These are phyloP conservation scores for Cladosporium sp. DNA, from an alignment of 2,329 filamentous ascomycete species.

Conservation along the genomic window DNA sequence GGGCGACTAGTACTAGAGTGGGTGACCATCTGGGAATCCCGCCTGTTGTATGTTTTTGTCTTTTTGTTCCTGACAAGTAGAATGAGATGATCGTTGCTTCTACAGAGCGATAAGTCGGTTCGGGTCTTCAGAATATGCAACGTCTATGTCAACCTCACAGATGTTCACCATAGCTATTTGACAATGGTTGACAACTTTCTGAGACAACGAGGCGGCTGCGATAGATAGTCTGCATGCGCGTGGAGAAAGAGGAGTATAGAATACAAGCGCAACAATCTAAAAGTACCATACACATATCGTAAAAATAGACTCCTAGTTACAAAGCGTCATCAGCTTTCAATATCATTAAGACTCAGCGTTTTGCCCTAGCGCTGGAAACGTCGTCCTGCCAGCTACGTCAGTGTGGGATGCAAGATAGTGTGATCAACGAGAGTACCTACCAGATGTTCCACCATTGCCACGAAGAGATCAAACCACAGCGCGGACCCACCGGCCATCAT, in stretches of 20 bases:
- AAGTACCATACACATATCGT: not conserved
- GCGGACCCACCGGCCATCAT: constrained; percentile 81
- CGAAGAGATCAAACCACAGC: constrained; percentile 91
- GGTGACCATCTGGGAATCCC: too few species aligned
- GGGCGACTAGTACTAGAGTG: too few species aligned
- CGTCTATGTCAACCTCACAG: too few species aligned
- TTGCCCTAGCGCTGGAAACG: not conserved
- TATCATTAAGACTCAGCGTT: not conserved
- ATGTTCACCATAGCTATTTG: too few species aligned
- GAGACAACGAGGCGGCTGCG: not conserved
- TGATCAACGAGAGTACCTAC: constrained; percentile 50
- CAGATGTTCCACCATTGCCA: constrained; percentile 88
- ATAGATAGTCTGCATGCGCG: not conserved
- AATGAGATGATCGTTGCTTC: too few species aligned
- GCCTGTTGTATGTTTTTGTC: too few species aligned
- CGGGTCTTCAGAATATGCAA: too few species aligned
- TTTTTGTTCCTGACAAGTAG: too few species aligned
- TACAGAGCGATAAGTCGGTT: too few species aligned
- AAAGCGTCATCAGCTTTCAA: not conserved
- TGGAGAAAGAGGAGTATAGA: not conserved
- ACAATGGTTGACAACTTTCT: not conserved
- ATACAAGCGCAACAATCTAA: not conserved
- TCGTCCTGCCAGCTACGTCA: constrained; percentile 2
- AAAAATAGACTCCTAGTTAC: not conserved
- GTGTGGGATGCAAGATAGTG: not conserved